These are phyloP conservation scores for Acidiella bohemica DNA, from an alignment of 495 filamentous ascomycete species.

Conservation along the genomic window DNA sequence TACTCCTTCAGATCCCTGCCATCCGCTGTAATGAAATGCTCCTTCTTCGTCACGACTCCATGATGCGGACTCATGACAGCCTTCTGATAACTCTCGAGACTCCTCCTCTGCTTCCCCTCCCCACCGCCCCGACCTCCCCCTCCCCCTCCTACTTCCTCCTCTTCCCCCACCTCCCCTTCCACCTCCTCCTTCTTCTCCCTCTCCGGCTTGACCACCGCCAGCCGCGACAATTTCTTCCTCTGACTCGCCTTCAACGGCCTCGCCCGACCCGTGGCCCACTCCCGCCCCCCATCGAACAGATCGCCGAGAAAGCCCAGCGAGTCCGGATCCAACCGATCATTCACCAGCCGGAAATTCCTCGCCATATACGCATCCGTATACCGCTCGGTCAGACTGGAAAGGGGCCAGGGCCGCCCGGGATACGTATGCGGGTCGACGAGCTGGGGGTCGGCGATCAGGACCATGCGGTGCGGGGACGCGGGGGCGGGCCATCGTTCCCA, in stretches of 20 bases:
- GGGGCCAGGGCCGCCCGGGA: slow-evolving; percentile 79
- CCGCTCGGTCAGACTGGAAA: slow-evolving; percentile 61
- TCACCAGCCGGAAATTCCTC: slow-evolving; percentile 60
- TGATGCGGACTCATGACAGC: slow-evolving; percentile 8
- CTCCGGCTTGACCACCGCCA: slow-evolving; percentile 20
- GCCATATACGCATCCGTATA: slow-evolving; percentile 84
- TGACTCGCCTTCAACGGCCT: slow-evolving; percentile 49
- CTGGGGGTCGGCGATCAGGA: slow-evolving; percentile 92
- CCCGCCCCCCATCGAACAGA: slow-evolving; percentile 88
- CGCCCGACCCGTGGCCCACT: slow-evolving; percentile 57
- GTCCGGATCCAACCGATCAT: slow-evolving; percentile 57
- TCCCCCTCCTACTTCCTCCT: slow-evolving; percentile 19
- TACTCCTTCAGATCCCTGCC: slow-evolving; percentile 10
- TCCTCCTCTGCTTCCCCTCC: slow-evolving; percentile 26
- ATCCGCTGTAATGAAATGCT: not conserved
- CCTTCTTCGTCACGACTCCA: not conserved
- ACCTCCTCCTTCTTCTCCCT: not conserved
- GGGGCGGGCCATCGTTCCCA: slow-evolving; percentile 84
- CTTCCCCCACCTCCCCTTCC: not conserved
- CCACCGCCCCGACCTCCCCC: slow-evolving; percentile 19
- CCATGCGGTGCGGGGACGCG: slow-evolving; percentile 71
- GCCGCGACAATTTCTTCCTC: slow-evolving; percentile 46
- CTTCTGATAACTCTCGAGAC: slow-evolving; percentile 5
- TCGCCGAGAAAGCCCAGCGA: slow-evolving; percentile 86
- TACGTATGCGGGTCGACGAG: slow-evolving; percentile 95